phyloP scores from a whole-genome alignment of 495 filamentous ascomycete genomes.

The Aspergillus wentii region DNA sequence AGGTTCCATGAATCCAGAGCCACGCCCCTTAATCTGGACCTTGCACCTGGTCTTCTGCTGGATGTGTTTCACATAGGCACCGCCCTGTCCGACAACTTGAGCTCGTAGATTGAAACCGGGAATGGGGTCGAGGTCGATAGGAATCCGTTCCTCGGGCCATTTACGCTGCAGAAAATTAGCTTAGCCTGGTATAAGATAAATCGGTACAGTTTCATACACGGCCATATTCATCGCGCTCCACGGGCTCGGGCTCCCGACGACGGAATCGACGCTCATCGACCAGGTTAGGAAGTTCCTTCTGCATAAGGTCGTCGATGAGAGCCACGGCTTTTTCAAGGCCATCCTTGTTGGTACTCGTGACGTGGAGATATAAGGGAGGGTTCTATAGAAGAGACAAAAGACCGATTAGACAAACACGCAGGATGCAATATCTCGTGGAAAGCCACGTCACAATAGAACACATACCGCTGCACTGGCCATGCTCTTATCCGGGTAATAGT shows the following conservation, averaged over 20 bases:
- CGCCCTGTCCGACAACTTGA: slow-evolving; percentile 89
- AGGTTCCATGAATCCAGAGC: slow-evolving; percentile 90
- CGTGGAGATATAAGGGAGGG: slow-evolving; percentile 88
- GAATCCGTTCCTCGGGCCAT: slow-evolving; percentile 96
- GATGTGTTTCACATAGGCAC: slow-evolving; percentile 94
- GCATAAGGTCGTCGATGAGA: slow-evolving; percentile 90
- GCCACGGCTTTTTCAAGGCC: slow-evolving; percentile 82
- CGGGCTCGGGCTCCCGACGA: slow-evolving; percentile 75
- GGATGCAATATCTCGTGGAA: not conserved
- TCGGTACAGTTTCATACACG: slow-evolving; percentile 53
- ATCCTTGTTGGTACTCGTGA: slow-evolving; percentile 89
- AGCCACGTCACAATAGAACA: too few relatives aligned
- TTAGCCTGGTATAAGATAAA: slow-evolving; percentile 1
- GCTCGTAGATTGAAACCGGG: slow-evolving; percentile 96
- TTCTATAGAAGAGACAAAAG: slow-evolving; percentile 52
- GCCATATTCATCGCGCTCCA: slow-evolving; percentile 94
- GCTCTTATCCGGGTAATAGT: slow-evolving; percentile 94
- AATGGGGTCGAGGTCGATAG: slow-evolving; percentile 82
- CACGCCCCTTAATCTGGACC: slow-evolving; percentile 95
- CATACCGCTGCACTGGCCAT: slow-evolving; percentile 91
- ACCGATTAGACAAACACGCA: slow-evolving; percentile 1
- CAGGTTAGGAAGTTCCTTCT: slow-evolving; percentile 90
- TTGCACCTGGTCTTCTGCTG: slow-evolving; percentile 90
- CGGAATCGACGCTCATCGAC: slow-evolving; percentile 95
- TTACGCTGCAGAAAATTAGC: slow-evolving; percentile 64